These are phyloP conservation scores for Avena sativa DNA, from an alignment of 176 grass and related monocot species.

Conservation along the genomic window DNA sequence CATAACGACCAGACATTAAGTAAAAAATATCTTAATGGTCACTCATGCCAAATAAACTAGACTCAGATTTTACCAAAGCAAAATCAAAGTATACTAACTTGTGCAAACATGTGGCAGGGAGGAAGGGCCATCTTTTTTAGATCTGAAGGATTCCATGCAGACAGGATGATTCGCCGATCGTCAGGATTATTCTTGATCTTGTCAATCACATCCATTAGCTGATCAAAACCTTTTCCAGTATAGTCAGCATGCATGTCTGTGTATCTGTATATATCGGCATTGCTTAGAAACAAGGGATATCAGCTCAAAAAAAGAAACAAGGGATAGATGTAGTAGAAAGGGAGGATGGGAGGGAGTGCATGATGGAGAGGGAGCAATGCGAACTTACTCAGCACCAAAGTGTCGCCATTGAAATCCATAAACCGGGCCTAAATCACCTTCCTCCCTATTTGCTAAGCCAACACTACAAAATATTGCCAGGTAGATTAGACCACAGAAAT, in stretches of 20 bases:
- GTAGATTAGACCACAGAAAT: constrained; percentile 31
- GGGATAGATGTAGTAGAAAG: neutral
- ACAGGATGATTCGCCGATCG: constrained; percentile 56
- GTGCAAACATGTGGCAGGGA: constrained; percentile 93
- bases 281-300: neutral
- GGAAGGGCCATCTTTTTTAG: constrained; percentile 90
- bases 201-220: constrained; percentile 77
- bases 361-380: neutral
- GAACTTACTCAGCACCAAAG: constrained; percentile 83
- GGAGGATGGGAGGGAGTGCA: neutral
- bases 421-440: constrained; percentile 85
- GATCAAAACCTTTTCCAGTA: constrained; percentile 85
- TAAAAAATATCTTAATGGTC: neutral
- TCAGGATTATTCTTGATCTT: constrained; percentile 96
- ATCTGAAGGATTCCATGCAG: constrained; percentile 80
- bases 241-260: constrained; percentile 87
- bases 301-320: neutral
- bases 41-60: neutral
- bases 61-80: neutral
- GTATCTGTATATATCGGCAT: constrained; percentile 45
- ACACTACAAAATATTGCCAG: constrained; percentile 57
- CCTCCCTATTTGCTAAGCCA: constrained; percentile 70
- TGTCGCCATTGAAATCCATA: constrained; percentile 97
- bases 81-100: constrained; percentile 55
- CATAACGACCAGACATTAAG: neutral